Evolutionary conservation across 2,329 filamentous ascomycete genomes (phyloP), one percentile per base, ranked within the genome.

Genomic region (Rasamsonia emersonii): DNA sequence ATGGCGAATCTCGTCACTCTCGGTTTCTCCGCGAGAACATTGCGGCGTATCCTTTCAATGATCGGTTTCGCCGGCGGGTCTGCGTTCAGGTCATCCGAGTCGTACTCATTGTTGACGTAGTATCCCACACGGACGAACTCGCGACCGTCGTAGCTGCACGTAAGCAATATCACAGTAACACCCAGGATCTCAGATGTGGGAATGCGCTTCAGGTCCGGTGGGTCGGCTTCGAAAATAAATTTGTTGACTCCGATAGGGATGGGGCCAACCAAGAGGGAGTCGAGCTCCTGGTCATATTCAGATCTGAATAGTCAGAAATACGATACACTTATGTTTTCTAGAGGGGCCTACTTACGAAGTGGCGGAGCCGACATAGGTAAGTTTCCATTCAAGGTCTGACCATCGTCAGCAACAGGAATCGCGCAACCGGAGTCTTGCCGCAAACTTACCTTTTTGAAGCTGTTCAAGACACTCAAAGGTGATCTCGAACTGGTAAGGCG

Each of bases 101-200:
- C 86, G 61, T 98, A 98, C 62, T 98, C 93, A 53, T 98, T 98
- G 72, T 96, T 98, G 52, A 98, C 91, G 49, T 98, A 98, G 74
- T 98, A 98, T 41, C 91, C 91, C 24, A 98, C 89, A 45, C 91
- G 86, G 23, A 98, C 86, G 51, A 98, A 98, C 61, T 98, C 91
- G 53, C 91, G 79, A 33, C 83, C 82, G 52, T 98, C 91, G 65
- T 98, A 98, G 59, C 86, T 83, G 65, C 91, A 96, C 36, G 86
- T 94, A 45, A 98, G 75, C 35, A 98, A 80, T 49, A 98, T 86
- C 51, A 98, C 91, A 3, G 91, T 98, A 30, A 98, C 93, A 39
- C 91, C 91, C 27, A 98, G 75, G 49, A 98, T 88, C 64, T 98
- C 93, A 47, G 85, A 86, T 47, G 88, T 82, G 35, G 91, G 91